Conservation (phyloP, 257 asterid species). For the Echites panduratus region DNA sequence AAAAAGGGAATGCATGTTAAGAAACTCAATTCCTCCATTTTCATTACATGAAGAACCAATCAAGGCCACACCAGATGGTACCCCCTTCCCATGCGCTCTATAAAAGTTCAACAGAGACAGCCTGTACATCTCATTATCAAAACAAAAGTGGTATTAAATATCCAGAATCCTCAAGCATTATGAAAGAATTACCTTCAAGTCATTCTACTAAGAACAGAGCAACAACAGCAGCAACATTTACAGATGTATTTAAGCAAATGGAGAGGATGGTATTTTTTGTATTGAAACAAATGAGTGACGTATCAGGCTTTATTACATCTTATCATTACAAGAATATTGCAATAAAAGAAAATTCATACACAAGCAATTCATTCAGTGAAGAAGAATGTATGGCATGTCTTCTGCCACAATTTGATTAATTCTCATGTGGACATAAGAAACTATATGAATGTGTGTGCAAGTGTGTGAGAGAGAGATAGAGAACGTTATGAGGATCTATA, state of each 20-base stretch:
- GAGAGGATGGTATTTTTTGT: background rate
- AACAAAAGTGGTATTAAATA: background rate
- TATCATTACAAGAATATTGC: background rate
- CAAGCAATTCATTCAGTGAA: background rate
- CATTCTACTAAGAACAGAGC: background rate
- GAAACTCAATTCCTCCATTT: background rate
- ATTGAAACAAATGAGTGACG: background rate
- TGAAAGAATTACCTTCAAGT: background rate
- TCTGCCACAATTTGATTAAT: background rate
- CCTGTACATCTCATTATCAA: background rate
- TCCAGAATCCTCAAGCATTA: background rate
- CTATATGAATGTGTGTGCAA: background rate
- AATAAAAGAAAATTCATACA: background rate
- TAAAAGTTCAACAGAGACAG: background rate
- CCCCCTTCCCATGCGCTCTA: conserved; percentile 53
- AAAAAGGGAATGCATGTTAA: background rate
- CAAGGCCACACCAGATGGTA: conserved; percentile 76
- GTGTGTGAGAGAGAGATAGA: background rate
- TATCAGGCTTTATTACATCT: background rate
- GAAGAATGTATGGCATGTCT: background rate
- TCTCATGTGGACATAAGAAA: background rate
- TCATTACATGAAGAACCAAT: conserved; percentile 38
- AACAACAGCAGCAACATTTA: background rate
- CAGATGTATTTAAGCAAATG: background rate
- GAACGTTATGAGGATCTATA: background rate